These are phyloP conservation scores for Leccinum pachyderme DNA, from an alignment of 1,284 basidiomycete genomes.

Conservation along the genomic window DNA sequence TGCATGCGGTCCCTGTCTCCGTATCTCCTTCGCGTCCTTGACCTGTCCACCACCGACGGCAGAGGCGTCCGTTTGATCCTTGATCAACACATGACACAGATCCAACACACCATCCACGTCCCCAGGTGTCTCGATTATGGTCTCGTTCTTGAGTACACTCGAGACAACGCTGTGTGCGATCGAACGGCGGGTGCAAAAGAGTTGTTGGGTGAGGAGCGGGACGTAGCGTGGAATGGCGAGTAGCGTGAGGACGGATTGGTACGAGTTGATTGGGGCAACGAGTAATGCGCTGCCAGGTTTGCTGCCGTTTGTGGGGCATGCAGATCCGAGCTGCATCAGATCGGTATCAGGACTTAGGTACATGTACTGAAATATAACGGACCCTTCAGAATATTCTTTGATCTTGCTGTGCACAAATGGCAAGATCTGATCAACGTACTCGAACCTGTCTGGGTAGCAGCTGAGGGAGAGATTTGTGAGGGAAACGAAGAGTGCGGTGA, in stretches of 20 bases:
- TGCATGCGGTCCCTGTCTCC: conserved; percentile 55
- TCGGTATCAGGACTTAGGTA: background rate
- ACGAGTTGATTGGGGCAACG: conserved; percentile 89
- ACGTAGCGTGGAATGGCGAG: conserved; percentile 89
- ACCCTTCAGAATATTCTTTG: conserved; percentile 80
- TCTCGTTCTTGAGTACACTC: conserved; percentile 92
- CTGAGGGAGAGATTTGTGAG: conserved; percentile 90
- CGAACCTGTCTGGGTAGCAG: conserved; percentile 92
- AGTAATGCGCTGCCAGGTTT: conserved; percentile 86
- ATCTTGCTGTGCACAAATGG: conserved; percentile 85
- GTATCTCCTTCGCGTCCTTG: conserved; percentile 47
- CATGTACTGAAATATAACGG: conserved; percentile 16
- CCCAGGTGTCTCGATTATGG: conserved; percentile 84
- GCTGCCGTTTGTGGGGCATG: conserved; percentile 82
- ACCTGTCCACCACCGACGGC: background rate
- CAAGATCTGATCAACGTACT: conserved; percentile 94
- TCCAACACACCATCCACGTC: conserved; percentile 93
- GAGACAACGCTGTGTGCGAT: conserved; percentile 91
- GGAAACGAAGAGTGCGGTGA: conserved; percentile 91
- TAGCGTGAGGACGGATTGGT: conserved; percentile 90
- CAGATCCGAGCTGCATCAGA: conserved; percentile 67
- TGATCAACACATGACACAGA: conserved; percentile 86
- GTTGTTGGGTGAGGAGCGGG: conserved; percentile 78
- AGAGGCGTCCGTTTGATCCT: conserved; percentile 77
- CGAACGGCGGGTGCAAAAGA: conserved; percentile 84